Percentiles rank a stretch among this genome's conserved stretches.
phyloP scores from a whole-genome alignment of 1,284 basidiomycete genomes.

The Ceratobasidium papillatum region DNA sequence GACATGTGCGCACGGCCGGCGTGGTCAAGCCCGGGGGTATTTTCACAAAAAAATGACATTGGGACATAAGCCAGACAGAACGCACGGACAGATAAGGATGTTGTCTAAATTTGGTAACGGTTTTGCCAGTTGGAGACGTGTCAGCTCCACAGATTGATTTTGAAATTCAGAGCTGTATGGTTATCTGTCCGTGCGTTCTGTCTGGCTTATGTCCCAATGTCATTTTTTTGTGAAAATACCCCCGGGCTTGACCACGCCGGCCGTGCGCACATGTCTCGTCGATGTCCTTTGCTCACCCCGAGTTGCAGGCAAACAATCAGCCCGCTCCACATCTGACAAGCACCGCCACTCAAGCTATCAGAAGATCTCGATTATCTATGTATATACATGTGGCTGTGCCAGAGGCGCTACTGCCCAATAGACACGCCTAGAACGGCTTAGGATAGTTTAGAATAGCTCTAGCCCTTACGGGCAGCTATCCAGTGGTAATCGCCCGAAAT shows the following conservation, averaged over 20 bases:
- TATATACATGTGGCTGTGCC: slow-evolving; percentile 3
- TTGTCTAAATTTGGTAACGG: not conserved
- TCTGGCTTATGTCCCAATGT: not conserved
- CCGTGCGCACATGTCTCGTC: not conserved
- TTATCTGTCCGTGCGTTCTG: not conserved
- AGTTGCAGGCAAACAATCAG: no score
- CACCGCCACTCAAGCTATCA: not conserved
- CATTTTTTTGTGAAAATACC: no score
- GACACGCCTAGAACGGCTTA: not conserved
- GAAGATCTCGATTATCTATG: not conserved
- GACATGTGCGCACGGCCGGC: not conserved
- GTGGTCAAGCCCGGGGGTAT: no score
- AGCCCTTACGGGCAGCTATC: no score
- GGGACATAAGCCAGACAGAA: not conserved
- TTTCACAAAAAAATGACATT: no score
- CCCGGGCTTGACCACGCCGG: not conserved
- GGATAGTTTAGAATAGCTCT: no score
- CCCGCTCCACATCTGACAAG: not conserved
- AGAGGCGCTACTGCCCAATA: not conserved
- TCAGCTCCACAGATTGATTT: not conserved
- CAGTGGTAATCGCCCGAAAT: no score
- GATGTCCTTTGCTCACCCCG: not conserved
- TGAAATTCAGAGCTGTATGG: not conserved
- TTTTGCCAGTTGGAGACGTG: not conserved
- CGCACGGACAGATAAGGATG: not conserved